Conservation (phyloP, 106 monocot genomes). For the Chionographis japonica region DNA sequence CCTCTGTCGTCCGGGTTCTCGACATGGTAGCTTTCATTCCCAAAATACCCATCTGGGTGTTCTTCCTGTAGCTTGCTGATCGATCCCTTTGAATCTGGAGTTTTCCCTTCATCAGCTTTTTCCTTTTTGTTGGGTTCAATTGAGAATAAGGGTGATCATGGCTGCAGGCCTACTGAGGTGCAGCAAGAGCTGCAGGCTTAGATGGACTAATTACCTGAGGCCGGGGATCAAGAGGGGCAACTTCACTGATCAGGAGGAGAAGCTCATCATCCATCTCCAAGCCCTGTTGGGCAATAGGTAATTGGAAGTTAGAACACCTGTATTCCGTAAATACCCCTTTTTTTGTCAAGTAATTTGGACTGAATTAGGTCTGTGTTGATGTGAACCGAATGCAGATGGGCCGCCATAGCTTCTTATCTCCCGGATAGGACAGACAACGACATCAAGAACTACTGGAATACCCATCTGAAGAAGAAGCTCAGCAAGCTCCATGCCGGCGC, state of each 20-base stretch:
- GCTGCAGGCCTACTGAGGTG: slow-evolving; percentile 26
- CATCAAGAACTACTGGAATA: slow-evolving; percentile 52
- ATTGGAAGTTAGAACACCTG: too few relatives aligned
- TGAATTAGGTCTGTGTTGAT: background rate
- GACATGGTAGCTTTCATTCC: too few relatives aligned
- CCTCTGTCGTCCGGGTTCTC: background rate
- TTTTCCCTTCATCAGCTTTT: too few relatives aligned
- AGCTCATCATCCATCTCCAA: slow-evolving; percentile 43
- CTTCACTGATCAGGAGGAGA: slow-evolving; percentile 35
- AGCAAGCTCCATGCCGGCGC: background rate
- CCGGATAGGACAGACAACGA: slow-evolving; percentile 47
- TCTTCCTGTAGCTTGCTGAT: too few relatives aligned
- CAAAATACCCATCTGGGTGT: too few relatives aligned
- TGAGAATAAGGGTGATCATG: too few relatives aligned
- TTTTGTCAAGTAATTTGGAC: background rate
- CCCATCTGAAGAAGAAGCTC: slow-evolving; percentile 45
- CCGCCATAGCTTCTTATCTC: slow-evolving; percentile 46
- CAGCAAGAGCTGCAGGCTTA: slow-evolving; percentile 49
- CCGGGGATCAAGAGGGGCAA: slow-evolving; percentile 39
- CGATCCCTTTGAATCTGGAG: too few relatives aligned
- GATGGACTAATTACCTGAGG: slow-evolving; percentile 46
- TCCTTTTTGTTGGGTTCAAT: too few relatives aligned
- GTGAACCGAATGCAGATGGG: slow-evolving; percentile 19
- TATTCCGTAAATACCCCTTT: too few relatives aligned
- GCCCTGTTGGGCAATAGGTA: slow-evolving; percentile 42